A percentile compares a stretch with the other conserved stretches of the same genome.
Conservation (phyloP, 495 filamentous ascomycete species). For the Ramalina intermedia region DNA sequence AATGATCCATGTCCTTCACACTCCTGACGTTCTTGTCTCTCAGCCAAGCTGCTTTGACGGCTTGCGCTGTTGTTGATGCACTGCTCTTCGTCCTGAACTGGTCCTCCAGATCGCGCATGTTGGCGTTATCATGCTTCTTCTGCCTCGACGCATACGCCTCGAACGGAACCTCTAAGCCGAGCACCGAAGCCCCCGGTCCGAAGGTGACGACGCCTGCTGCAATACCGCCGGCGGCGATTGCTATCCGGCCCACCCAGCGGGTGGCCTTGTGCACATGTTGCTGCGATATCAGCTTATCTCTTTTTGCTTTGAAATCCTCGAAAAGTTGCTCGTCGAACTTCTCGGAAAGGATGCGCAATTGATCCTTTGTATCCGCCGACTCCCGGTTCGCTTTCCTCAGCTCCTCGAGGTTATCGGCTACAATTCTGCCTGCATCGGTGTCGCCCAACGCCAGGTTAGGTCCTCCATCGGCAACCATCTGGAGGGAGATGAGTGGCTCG, state of each 20-base stretch:
- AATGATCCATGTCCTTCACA: constrained; percentile 1
- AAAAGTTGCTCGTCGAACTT: constrained; percentile 5
- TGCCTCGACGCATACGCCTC: constrained; percentile 1
- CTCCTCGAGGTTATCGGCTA: constrained; percentile 5
- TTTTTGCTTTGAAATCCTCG: constrained; percentile 6
- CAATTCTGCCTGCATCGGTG: constrained; percentile 8
- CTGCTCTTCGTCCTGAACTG: constrained; percentile 1
- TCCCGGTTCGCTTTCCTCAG: background rate
- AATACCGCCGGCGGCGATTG: constrained; percentile 6
- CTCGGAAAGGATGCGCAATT: background rate
- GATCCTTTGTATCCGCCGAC: background rate
- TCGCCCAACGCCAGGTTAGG: constrained; percentile 7
- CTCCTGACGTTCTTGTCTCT: background rate
- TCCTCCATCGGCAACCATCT: constrained; percentile 7
- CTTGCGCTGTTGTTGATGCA: background rate
- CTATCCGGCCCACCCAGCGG: constrained; percentile 4
- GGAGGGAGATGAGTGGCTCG: constrained; percentile 1
- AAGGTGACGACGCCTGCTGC: constrained; percentile 6
- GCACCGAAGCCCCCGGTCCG: constrained; percentile 6
- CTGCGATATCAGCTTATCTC: constrained; percentile 2
- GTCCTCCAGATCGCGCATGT: background rate
- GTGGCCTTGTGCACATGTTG: constrained; percentile 1
- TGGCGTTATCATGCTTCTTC: background rate
- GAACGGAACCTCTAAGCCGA: constrained; percentile 4
- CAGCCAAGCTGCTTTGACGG: constrained; percentile 2